These are phyloP conservation scores for Pneumocystis carinii DNA, from an alignment of 1,139 yeast genomes.

Conservation along the genomic window DNA sequence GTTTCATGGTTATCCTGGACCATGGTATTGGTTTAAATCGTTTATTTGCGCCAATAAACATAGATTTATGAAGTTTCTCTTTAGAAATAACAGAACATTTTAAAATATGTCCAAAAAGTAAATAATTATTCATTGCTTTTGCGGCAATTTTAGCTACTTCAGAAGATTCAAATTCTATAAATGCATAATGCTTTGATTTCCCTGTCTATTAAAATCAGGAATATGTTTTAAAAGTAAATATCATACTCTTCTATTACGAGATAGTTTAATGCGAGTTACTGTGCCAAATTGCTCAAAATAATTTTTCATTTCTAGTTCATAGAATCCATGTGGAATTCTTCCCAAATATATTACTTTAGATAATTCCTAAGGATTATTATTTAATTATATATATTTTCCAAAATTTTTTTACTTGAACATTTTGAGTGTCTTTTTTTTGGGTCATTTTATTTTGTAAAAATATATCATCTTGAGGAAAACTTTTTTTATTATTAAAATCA, in stretches of 20 bases:
- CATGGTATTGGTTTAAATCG: constrained; percentile 51
- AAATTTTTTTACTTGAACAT: not conserved
- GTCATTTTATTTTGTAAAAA: constrained; percentile 18
- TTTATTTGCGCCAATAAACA: constrained; percentile 40
- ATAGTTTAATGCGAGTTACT: constrained; percentile 57
- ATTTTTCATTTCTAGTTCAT: constrained; percentile 62
- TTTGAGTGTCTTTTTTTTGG: constrained; percentile 2
- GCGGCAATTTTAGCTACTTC: constrained; percentile 79
- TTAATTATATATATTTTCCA: not conserved
- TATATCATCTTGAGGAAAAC: constrained; percentile 3
- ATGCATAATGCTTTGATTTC: constrained; percentile 82
- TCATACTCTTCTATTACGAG: constrained; percentile 56
- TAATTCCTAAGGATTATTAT: constrained; percentile 12
- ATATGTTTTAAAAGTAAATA: not conserved
- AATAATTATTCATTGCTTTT: constrained; percentile 90
- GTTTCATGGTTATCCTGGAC: constrained; percentile 39
- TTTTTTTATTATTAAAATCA: constrained; percentile 9
- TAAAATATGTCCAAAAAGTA: constrained; percentile 71
- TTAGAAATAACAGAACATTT: constrained; percentile 44
- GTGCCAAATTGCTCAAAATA: constrained; percentile 87
- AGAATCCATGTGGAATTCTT: constrained; percentile 82
- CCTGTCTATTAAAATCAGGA: constrained; percentile 38
- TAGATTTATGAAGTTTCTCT: constrained; percentile 32
- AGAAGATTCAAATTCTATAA: constrained; percentile 58
- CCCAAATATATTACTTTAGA: constrained; percentile 76